A percentile compares a stretch with the other conserved stretches of the same genome.
Conservation (phyloP, 306 rosid species). For the Betula pendula region DNA sequence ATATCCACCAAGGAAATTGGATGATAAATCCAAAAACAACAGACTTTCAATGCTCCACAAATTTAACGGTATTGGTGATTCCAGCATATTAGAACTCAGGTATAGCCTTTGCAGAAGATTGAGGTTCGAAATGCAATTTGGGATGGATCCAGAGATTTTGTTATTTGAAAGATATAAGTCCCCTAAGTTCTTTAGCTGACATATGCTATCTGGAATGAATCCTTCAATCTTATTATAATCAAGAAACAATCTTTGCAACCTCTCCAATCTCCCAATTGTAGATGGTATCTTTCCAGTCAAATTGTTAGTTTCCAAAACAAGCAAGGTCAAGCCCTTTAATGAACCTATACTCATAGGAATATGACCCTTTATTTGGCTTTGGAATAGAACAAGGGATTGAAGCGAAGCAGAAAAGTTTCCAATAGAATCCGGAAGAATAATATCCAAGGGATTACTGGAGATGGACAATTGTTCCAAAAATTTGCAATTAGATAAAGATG, state of each 20-base stretch:
- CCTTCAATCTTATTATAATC: not conserved
- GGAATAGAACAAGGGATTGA: not conserved
- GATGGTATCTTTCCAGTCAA: not conserved
- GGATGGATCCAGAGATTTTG: not conserved
- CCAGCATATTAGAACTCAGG: not conserved
- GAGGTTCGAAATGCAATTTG: not conserved
- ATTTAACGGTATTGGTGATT: not conserved
- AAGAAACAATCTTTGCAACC: not conserved
- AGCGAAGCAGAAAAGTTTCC: not conserved
- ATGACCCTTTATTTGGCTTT: too few relatives aligned
- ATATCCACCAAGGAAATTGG: not conserved
- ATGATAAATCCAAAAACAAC: not conserved
- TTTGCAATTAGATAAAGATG: not conserved
- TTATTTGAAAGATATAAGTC: not conserved
- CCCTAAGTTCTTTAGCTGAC: not conserved
- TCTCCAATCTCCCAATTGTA: not conserved
- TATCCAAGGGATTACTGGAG: not conserved
- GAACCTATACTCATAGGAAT: too few relatives aligned
- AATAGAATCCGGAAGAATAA: not conserved
- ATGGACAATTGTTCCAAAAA: not conserved
- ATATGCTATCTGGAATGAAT: not conserved
- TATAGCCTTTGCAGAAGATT: not conserved
- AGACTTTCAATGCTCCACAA: not conserved
- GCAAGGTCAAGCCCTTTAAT: too few relatives aligned
- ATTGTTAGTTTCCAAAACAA: not conserved